Conservation (phyloP, 441 rosid genomes). For the Brassica balearica region DNA sequence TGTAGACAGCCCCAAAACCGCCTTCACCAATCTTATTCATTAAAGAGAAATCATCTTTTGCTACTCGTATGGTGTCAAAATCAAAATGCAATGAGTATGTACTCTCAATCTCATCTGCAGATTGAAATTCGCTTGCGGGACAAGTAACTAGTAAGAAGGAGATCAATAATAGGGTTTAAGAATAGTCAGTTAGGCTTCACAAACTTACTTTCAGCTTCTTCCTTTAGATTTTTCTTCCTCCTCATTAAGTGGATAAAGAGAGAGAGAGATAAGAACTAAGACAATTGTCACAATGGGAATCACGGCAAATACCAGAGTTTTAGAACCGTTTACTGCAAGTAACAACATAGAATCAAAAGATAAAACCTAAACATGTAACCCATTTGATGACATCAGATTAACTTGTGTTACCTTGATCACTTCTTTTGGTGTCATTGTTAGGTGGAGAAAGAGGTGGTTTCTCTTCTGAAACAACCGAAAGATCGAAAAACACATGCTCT, state of each 20-base stretch:
- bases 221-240: not conserved
- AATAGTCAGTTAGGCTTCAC: not conserved
- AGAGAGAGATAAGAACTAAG: slow-evolving; percentile 27
- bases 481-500: slow-evolving; percentile 29
- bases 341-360: not conserved
- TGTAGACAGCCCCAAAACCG: slow-evolving; percentile 41
- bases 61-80: slow-evolving; percentile 31
- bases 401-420: slow-evolving; percentile 36
- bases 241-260: slow-evolving; percentile 29
- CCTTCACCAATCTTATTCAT: slow-evolving; percentile 39
- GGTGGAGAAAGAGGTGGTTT: not conserved
- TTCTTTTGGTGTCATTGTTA: not conserved
- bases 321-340: slow-evolving; percentile 39
- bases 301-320: slow-evolving; percentile 22
- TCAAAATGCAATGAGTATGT: slow-evolving; percentile 35
- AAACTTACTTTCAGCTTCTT: slow-evolving; percentile 40
- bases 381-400: not conserved
- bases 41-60: slow-evolving; percentile 29
- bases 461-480: not conserved
- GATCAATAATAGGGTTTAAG: not conserved
- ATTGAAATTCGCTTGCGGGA: not conserved
- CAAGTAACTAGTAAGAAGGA: not conserved
- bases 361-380: not conserved
- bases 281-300: slow-evolving; percentile 14
- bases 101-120: slow-evolving; percentile 28